phyloP scores from a whole-genome alignment of 2,329 filamentous ascomycete genomes.

The Periconia sp. region DNA sequence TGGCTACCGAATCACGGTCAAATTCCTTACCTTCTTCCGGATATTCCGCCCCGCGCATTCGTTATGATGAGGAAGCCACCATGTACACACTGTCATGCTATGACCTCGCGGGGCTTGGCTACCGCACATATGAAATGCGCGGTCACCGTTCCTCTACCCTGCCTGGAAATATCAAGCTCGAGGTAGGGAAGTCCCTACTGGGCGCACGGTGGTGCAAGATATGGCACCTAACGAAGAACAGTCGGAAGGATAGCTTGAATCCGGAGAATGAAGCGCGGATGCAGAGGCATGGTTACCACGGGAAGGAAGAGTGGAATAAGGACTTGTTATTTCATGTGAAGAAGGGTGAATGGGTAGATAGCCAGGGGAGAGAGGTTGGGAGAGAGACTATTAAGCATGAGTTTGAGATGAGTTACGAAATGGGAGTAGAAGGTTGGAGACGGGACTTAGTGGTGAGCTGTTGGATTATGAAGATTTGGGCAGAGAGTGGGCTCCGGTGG shows the following conservation, averaged over 20 bases:
- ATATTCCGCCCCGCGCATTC: conserved; percentile 6
- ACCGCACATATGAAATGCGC: conserved; percentile 21
- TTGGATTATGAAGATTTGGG: conserved; percentile 34
- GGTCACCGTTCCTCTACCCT: conserved; percentile 20
- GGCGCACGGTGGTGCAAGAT: conserved; percentile 25
- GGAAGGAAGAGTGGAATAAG: conserved; percentile 26
- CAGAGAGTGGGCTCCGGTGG: conserved; percentile 23
- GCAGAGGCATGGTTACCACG: conserved; percentile 26
- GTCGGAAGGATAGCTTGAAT: conserved; percentile 18
- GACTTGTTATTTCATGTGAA: conserved; percentile 25
- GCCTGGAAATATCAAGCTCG: conserved; percentile 20
- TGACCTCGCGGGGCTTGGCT: conserved; percentile 23
- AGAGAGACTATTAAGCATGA: conserved; percentile 6
- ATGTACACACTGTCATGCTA: conserved; percentile 23
- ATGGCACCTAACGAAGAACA: conserved; percentile 24
- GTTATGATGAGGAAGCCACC: conserved; percentile 28
- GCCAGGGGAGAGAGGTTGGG: conserved; percentile 18
- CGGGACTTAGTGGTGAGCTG: conserved; percentile 32
- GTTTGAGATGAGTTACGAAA: conserved; percentile 17
- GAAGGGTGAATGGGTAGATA: conserved; percentile 27
- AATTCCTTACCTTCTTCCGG: conserved; percentile 16
- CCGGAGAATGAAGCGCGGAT: conserved; percentile 23
- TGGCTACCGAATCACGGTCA: conserved; percentile 19
- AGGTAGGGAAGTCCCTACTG: conserved; percentile 19
- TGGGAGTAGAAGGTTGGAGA: conserved; percentile 11